Percentiles rank a stretch among this genome's conserved stretches.
Conservation (phyloP, 805 yeast genomes). For the Yamadazyma olivae region DNA sequence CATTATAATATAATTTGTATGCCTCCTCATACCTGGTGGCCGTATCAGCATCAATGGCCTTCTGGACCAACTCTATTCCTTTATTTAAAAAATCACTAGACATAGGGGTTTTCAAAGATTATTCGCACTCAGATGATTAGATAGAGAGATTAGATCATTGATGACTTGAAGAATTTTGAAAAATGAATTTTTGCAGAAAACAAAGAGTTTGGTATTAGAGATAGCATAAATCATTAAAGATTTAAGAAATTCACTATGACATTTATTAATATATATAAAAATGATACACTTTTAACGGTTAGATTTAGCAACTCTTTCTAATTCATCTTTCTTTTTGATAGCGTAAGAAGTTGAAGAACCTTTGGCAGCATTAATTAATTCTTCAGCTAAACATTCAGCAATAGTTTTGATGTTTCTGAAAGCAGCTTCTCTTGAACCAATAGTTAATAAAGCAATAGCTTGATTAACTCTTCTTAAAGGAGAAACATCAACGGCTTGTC, state of each 20-base stretch:
- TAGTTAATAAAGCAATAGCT: conserved; percentile 95
- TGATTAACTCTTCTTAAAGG: conserved; percentile 99
- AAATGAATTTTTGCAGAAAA: no score
- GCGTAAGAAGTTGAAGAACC: conserved; percentile 99
- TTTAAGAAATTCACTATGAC: conserved; percentile 4
- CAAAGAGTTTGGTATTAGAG: no score
- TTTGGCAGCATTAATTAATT: conserved; percentile 99
- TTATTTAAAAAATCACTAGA: conserved; percentile 75
- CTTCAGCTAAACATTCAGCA: conserved; percentile 99
- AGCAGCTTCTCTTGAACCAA: conserved; percentile 99
- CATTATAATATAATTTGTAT: conserved; percentile 86
- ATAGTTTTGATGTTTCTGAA: conserved; percentile 99
- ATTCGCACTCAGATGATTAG: conserved; percentile 1
- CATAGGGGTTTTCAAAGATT: conserved; percentile 4
- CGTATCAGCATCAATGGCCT: conserved; percentile 92
- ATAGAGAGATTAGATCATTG: no score
- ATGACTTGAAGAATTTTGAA: no score
- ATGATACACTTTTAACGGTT: conserved; percentile 78
- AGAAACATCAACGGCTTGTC: conserved; percentile 99
- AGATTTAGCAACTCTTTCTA: conserved; percentile 99
- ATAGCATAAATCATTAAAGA: no score
- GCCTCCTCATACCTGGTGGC: conserved; percentile 92
- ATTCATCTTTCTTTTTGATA: conserved; percentile 99
- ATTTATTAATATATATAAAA: conserved; percentile 8
- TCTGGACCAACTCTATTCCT: conserved; percentile 92